Evolutionary conservation across 2,329 filamentous ascomycete species (phyloP).

Genomic region (Aspergillus sp.): DNA sequence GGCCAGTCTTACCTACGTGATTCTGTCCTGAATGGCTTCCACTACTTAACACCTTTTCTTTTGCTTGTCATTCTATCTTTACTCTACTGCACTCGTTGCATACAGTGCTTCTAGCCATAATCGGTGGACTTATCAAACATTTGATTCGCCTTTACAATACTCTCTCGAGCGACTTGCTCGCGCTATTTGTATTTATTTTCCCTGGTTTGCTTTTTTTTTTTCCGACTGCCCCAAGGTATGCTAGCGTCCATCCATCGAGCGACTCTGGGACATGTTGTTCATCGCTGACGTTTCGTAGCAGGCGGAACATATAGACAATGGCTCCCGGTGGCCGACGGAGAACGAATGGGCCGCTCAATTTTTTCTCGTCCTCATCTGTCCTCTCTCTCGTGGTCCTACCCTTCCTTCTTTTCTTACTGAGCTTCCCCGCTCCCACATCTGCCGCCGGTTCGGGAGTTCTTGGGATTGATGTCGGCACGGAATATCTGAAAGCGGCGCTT

Average conservation of each 20-base stretch:
- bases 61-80: neutral
- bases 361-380: constrained; percentile 29
- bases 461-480: constrained; percentile 90
- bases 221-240: constrained; percentile 12
- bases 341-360: constrained; percentile 17
- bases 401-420: constrained; percentile 52
- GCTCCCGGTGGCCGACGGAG: constrained; percentile 29
- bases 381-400: constrained; percentile 50
- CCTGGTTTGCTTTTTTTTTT: neutral
- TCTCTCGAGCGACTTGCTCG: neutral
- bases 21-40: constrained; percentile 29
- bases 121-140: neutral
- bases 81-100: neutral
- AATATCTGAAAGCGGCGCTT: constrained; percentile 93
- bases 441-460: constrained; percentile 74
- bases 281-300: constrained; percentile 16
- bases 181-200: neutral
- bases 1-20: constrained; percentile 28
- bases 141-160: neutral
- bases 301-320: constrained; percentile 32
- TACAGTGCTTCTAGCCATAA: neutral
- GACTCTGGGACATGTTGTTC: neutral
- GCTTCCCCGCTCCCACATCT: constrained; percentile 57
- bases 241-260: neutral
- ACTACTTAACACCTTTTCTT: constrained; percentile 15